Conservation (phyloP, 1,139 yeast species). For the Hansenula anomala region DNA sequence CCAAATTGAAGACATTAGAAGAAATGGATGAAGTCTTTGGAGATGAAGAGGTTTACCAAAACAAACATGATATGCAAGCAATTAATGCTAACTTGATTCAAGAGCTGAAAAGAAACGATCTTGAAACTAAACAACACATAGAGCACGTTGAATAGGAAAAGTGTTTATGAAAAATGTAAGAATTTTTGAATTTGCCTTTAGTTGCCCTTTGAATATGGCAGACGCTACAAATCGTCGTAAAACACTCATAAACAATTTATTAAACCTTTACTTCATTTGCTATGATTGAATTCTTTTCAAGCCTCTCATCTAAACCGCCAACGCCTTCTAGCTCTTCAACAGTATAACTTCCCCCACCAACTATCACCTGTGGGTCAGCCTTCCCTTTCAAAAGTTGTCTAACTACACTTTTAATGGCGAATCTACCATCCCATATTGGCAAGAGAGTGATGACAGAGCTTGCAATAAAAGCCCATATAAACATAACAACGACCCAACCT, state of each 20-base stretch:
- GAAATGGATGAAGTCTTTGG: slow-evolving; percentile 48
- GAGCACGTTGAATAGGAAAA: background rate
- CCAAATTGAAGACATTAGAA: slow-evolving; percentile 52
- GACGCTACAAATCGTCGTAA: too few relatives aligned
- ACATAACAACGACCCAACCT: slow-evolving; percentile 34
- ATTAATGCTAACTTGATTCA: background rate
- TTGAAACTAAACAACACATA: background rate
- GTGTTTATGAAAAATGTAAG: background rate
- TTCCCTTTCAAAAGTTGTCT: background rate
- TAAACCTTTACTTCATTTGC: too few relatives aligned
- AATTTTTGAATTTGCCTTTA: too few relatives aligned
- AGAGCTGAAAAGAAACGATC: background rate
- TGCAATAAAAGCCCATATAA: slow-evolving; percentile 34
- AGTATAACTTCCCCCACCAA: background rate
- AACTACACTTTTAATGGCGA: slow-evolving; percentile 13
- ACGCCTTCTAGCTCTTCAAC: too few relatives aligned
- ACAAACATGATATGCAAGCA: slow-evolving; percentile 2
- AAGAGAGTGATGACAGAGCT: slow-evolving; percentile 27
- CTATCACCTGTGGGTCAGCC: background rate
- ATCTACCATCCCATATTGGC: slow-evolving; percentile 32
- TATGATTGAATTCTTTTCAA: too few relatives aligned
- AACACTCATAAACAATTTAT: too few relatives aligned
- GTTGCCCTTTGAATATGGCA: too few relatives aligned
- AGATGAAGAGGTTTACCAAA: slow-evolving; percentile 17
- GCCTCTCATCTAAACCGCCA: too few relatives aligned